Evolutionary conservation across 2,329 filamentous ascomycete species (phyloP).

Genomic region (Fusarium sp.): DNA sequence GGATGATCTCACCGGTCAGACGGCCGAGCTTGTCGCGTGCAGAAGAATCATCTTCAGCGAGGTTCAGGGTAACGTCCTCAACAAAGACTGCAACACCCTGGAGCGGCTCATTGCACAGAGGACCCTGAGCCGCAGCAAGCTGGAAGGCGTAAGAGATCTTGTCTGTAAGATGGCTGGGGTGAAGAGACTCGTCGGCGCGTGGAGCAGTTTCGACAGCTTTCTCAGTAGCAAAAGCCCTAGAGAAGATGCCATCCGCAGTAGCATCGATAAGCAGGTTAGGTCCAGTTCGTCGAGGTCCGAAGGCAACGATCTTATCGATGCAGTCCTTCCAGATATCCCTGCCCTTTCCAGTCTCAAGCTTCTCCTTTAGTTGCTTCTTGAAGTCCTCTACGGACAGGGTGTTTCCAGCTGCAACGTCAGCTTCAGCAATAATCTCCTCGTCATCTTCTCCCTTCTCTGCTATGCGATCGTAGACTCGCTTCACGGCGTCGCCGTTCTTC

Average conservation of each 20-base stretch:
- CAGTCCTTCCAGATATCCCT: slow-evolving; percentile 80
- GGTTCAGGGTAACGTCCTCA: slow-evolving; percentile 77
- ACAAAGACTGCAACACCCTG: slow-evolving; percentile 93
- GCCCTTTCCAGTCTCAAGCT: slow-evolving; percentile 77
- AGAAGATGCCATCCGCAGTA: slow-evolving; percentile 76
- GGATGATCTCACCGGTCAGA: slow-evolving; percentile 92
- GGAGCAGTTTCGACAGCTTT: slow-evolving; percentile 49
- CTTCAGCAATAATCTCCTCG: slow-evolving; percentile 63
- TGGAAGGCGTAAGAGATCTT: slow-evolving; percentile 96
- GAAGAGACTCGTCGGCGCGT: slow-evolving; percentile 61
- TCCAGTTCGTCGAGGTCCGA: slow-evolving; percentile 85
- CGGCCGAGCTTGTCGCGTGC: slow-evolving; percentile 77
- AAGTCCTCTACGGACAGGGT: slow-evolving; percentile 80
- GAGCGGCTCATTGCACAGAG: slow-evolving; percentile 90
- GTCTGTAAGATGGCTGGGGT: slow-evolving; percentile 80
- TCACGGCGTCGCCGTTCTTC: slow-evolving; percentile 83
- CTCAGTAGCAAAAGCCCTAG: slow-evolving; percentile 70
- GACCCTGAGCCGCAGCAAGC: slow-evolving; percentile 87
- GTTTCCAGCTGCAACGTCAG: slow-evolving; percentile 68
- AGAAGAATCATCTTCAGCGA: slow-evolving; percentile 65
- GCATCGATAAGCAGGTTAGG: slow-evolving; percentile 91
- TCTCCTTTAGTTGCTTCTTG: slow-evolving; percentile 74
- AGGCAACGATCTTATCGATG: slow-evolving; percentile 86
- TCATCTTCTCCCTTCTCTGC: slow-evolving; percentile 52
- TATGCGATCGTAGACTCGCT: slow-evolving; percentile 78